Base-by-base conservation (phyloP, 2,329 filamentous ascomycete genomes). In the Hypoxylon sp. region DNA sequence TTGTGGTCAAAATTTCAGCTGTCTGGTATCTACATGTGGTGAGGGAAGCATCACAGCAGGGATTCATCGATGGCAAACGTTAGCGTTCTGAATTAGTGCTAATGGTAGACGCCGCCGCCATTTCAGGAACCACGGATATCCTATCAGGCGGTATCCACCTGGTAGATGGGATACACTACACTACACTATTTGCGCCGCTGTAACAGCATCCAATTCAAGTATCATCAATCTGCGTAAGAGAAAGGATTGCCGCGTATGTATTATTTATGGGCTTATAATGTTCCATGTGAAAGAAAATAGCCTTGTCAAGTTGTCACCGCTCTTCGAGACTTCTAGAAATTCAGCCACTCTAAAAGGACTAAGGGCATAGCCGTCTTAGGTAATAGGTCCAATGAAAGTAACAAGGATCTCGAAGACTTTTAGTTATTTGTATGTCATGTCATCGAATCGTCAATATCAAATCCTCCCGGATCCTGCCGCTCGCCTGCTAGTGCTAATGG, bases 381-480 rank as follows among this genome's bases (percentile, higher is more conserved):
- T 69, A 71, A 66, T 65, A 68, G 22, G 50, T 31, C 48, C 54
- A 67, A 47, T 57, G 59, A 58, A 50, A 47, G 53, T 37, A 52
- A 60, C 59, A 53, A 46, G 61, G 26, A 29, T 47, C 35, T 55
- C 47, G 8, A 47, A 33, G 58, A 42, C 44, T 31, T 55, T 55
- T 33, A 47, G 13, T 39, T 59, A 47, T 42, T 47, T 46, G 59
- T 29, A 64, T 63, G 59, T 71, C 62, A 66, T 71, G 66, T 66
- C 66, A 69, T 66, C 51, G 51, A 69, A 47, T 59, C 66, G 69
- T 69, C 63, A 60, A 69, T 24, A 58, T 39, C 11, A 24, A 60
- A 71, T 64, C 59, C 64, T 69, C 57, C 66, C 66, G 66, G 62
- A 69, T 71, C 54, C 69, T 66, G 55, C 62, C 69, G 69, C 54